Base-by-base conservation (phyloP, 345 rosid genomes). In the Populus alba region DNA sequence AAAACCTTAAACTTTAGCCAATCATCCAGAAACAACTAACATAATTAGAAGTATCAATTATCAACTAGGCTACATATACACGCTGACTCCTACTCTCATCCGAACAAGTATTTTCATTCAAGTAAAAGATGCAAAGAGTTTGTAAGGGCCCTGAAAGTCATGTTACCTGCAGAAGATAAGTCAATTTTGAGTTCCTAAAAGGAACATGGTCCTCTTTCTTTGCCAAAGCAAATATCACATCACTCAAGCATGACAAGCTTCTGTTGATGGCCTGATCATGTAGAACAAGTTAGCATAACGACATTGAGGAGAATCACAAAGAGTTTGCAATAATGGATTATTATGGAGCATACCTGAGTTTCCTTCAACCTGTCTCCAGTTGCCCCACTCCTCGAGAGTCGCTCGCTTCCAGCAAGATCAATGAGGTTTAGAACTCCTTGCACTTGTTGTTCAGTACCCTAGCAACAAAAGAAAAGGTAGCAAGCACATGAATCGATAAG, bases 381-480 rank as follows among this genome's bases (percentile, higher is more conserved):
- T 47, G 98, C 91, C 7, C 97, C 98, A 73, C 99, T 96, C 77
- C 55, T 91, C 22, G 97, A 96, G 13, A 96, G 89, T 17, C 99
- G 86, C 86, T 96, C 99, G 70, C 99, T 96, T 67, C 99, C 99
- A 71, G 99, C 99, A 31, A 96, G 91, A 81, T 96, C 99, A 57
- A 96, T 96, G 4, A 96, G 87, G 77, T 96, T 94, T 27, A 96
- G 79, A 18, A 96, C 95, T 12, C 99, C 99, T 84, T 97, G 97
- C 18, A 94, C 97, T 75, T 94, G 95, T 81, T 97, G 98, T 68
- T 91, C 96, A 47, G 98, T 97, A 78, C 83, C 87, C 98, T 97
- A 75, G 74, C 66, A 82, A 51, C 74, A 25, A 63, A 83, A 68
- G 61, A 62, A 74, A 20, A 71, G 78, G 74, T 74, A 80, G 37